phyloP scores from a whole-genome alignment of 768 basidiomycete genomes.

The Vararia minispora region DNA sequence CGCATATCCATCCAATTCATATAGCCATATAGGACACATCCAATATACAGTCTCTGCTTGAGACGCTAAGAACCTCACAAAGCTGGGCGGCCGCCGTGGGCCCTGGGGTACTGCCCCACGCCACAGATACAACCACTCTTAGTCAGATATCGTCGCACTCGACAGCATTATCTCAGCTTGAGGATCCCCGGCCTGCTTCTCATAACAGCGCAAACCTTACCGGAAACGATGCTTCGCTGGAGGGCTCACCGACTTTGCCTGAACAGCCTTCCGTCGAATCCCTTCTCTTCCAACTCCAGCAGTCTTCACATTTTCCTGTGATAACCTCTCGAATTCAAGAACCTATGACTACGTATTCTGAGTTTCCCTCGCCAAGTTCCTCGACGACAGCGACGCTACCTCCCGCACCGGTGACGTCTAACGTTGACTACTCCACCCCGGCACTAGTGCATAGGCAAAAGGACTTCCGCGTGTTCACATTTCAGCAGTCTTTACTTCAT shows the following conservation, averaged over 20 bases:
- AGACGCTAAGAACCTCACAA: slow-evolving; percentile 53
- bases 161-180: not conserved
- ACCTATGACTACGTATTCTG: slow-evolving; percentile 1
- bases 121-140: too few species aligned
- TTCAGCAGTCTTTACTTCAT: slow-evolving; percentile 59
- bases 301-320: slow-evolving; percentile 18
- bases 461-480: slow-evolving; percentile 40
- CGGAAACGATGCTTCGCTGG: too few species aligned
- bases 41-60: slow-evolving; percentile 65
- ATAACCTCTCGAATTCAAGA: slow-evolving; percentile 5
- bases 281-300: slow-evolving; percentile 49
- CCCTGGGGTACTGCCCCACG: too few species aligned
- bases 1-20: too few species aligned
- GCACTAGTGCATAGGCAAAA: slow-evolving; percentile 13
- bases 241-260: slow-evolving; percentile 1
- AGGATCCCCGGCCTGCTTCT: not conserved
- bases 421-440: slow-evolving; percentile 2
- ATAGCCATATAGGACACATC: too few species aligned
- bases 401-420: not conserved
- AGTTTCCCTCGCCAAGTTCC: slow-evolving; percentile 3
- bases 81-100: slow-evolving; percentile 49
- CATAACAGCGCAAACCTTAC: too few species aligned
- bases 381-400: slow-evolving; percentile 2
- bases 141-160: too few species aligned
- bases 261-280: slow-evolving; percentile 35